Evolutionary conservation across 2,329 filamentous ascomycete genomes (phyloP), one percentile per base, ranked within the genome.

Genomic region (Fusarium devonianum): DNA sequence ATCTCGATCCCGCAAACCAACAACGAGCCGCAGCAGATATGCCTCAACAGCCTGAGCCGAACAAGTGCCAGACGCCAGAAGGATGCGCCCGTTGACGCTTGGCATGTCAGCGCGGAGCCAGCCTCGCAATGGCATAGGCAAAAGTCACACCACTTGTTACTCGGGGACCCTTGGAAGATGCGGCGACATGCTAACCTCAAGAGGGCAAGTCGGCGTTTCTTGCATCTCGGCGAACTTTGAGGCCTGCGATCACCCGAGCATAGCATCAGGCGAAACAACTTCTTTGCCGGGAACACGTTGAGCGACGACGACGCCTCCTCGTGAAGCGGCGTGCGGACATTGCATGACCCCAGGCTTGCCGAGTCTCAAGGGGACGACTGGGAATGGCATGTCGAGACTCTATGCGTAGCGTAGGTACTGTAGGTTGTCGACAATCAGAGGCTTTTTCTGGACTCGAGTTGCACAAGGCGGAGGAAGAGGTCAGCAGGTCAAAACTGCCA

Each of bases 131-230:
- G 56, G 46, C 29, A 63, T 49, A 64, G 62, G 63, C 58, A 44
- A 44, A 57, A 63, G 62, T 64, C 54, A 49, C 56, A 62, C 53
- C 63, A 65, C 49, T 60, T n/a, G n/a, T n/a, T n/a, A 40, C 25
- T 22, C 34, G 39, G 50, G 34, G 43, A 56, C 51, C 51, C 59
- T 53, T 49, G 49, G 30, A 54, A 47, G 35, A 36, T 44, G 46
- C 17, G 49, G 46, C 23, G 35, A 33, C 16, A 39, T 60, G 49
- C 63, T 65, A 66, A 56, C 39, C 56, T 51, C 19, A 34, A 64
- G 40, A 16, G 46, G 63, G 49, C 49, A 66, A 56, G 61, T 52
- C 46, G 33, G 43, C 44, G 60, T 56, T 58, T 49, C 48, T 60
- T 38, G 25, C 55, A 54, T 55, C 32, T 49, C 36, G 37, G 63